Evolutionary conservation across 2,329 filamentous ascomycete genomes (phyloP), one percentile per base, ranked within the genome.

Genomic region (Tolypocladium paradoxum): DNA sequence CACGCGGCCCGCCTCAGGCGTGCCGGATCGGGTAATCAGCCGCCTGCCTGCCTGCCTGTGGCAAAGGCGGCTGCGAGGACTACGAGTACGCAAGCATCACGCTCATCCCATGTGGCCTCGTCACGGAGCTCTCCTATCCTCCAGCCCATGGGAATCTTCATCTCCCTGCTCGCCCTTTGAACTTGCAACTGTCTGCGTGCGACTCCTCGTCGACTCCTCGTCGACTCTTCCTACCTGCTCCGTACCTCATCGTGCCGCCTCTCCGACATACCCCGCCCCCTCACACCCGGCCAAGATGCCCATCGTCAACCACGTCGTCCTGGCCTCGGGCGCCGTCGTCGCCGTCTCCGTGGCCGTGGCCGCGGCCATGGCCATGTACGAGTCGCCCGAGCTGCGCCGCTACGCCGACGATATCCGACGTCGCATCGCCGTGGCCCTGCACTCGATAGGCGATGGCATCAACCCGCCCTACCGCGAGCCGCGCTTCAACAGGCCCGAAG

Each of bases 401-500:
- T 78, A 80, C 61, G 77, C 81, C 57, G 76, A 82, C 57, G 77
- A 84, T 63, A 71, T 84, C 54, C 79, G 82, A 55, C 77, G 81
- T 55, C 76, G 79, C 56, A 79, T 85, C 61, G 79, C 81, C 58
- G 63, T 83, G 40, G 80, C 81, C 49, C 67, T 85, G 16, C 78
- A 83, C 61, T 73, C 76, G 11, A 71, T 84, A 31, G 78, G 81
- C 54, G 80, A 85, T 53, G 75, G 73, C 58, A 76, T 83, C 65
- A 70, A 73, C 48, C 74, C 77, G 4, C 68, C 73, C 54, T 61
- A 67, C 45, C 68, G 70, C 33, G 70, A 79, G 58, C 82, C 82
- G 53, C 68, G 78, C 31, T 84, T 84, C 67, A 85, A 85, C 64
- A 72, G 82, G 14, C 82, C 82, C 50, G 82, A 85, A 64, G 82